Conservation (phyloP, 1,284 basidiomycete species). For the Lignosus rhinocerotis region DNA sequence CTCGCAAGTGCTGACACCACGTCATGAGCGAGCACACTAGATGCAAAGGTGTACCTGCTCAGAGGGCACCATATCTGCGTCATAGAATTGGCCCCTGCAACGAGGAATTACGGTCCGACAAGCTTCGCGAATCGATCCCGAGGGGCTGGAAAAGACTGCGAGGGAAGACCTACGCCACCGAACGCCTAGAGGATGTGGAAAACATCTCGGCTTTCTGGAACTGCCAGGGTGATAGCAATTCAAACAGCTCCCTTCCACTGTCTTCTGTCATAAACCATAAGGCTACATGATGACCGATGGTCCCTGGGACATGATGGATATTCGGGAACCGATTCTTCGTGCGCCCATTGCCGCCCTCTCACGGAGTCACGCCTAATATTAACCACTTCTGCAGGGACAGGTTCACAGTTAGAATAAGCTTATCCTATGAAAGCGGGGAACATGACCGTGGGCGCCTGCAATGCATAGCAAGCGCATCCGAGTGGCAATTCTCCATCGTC, state of each 20-base stretch:
- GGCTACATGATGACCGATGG: not conserved
- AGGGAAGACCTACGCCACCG: not conserved
- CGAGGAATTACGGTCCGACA: not conserved
- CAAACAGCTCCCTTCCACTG: not conserved
- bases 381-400: not conserved
- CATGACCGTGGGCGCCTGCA: not conserved
- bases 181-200: not conserved
- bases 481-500: not conserved
- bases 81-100: not conserved
- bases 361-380: not conserved
- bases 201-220: not conserved
- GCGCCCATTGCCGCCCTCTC: too few species aligned
- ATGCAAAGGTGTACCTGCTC: too few species aligned
- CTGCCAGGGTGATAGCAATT: not conserved
- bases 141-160: not conserved
- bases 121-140: not conserved
- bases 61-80: not conserved
- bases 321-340: not conserved
- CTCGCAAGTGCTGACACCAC: too few species aligned
- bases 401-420: not conserved
- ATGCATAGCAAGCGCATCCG: not conserved
- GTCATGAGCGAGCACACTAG: too few species aligned
- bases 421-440: not conserved
- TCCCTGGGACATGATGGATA: not conserved
- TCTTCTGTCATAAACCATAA: not conserved